These are phyloP conservation scores for Carex parvula DNA, from an alignment of 176 grass and related monocot species.

Conservation along the genomic window DNA sequence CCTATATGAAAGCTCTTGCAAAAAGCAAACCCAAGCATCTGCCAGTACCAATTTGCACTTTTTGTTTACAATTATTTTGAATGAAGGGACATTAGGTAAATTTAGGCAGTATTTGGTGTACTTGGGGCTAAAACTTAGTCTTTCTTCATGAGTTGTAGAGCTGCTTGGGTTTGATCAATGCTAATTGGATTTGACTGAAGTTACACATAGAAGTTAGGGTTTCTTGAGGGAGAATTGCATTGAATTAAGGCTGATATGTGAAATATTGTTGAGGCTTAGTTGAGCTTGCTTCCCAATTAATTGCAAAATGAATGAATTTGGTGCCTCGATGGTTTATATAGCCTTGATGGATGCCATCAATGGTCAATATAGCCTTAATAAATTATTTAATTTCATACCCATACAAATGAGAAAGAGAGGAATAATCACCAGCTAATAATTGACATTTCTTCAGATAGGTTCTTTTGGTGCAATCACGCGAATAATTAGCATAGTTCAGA, in stretches of 20 bases:
- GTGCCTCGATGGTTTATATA: neutral
- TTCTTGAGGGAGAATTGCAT: neutral
- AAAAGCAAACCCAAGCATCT: neutral
- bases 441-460: constrained; percentile 65
- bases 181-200: neutral
- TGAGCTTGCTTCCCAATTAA: neutral
- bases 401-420: neutral
- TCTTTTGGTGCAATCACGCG: constrained; percentile 96
- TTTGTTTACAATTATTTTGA: neutral
- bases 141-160: neutral
- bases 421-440: neutral
- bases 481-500: constrained; percentile 79
- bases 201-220: neutral
- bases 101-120: neutral
- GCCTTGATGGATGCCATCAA: neutral
- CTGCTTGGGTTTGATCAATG: neutral
- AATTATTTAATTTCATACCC: neutral
- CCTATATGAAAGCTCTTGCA: neutral
- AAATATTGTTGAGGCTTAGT: neutral
- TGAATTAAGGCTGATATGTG: neutral
- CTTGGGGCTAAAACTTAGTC: neutral
- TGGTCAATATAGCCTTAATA: neutral
- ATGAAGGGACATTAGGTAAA: neutral
- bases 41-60: neutral
- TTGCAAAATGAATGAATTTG: neutral